Evolutionary conservation across 73 alveolate species (phyloP), one percentile per base, ranked within the genome.

Genomic region (Paramecium biaurelia): DNA sequence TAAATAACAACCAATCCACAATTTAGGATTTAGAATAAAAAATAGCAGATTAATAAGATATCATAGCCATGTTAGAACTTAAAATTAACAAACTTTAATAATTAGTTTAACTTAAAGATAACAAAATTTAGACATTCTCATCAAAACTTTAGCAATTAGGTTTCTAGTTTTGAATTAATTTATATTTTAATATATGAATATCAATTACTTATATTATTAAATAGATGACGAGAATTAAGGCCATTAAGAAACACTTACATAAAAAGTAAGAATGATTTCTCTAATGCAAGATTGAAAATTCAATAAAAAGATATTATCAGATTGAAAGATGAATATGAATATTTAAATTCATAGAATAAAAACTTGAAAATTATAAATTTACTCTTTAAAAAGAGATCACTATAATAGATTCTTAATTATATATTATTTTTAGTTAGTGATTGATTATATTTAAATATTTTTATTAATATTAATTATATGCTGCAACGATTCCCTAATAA

Each of bases 31-130:
- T 53, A 9, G 68, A 53, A 53, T 18, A 53, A 18, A 53, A 53
- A 53, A 53, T 53, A n/a, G 34, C 14, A 24, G 92, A 92, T 43
- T 18, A 85, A 57, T 63, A 85, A 41, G 95, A 87, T 88, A 92
- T 94, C 32, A 63, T 92, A 10, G 92, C 89, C 43, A 92, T 92
- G 23, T 37, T 92, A 24, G 95, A 92, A 43, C 89, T 85, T 0
- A 92, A 92, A 49, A 85, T 92, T 18, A 58, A 23, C 21, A 92
- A 92, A 86, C 37, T 92, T 38, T 85, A 92, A 9, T 41, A 92
- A 10, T 45, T 92, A n/a, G 76, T 92, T 10, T 87, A 86, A 30
- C 18, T 92, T 5, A 92, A 92, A 58, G 95, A 92, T 41, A 57
- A 70, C 5, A 92, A 92, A 92, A 86, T 92, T 23, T 41, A 92